Base-by-base conservation (phyloP, 1,284 basidiomycete species). In the Pseudozyma thailandica region DNA sequence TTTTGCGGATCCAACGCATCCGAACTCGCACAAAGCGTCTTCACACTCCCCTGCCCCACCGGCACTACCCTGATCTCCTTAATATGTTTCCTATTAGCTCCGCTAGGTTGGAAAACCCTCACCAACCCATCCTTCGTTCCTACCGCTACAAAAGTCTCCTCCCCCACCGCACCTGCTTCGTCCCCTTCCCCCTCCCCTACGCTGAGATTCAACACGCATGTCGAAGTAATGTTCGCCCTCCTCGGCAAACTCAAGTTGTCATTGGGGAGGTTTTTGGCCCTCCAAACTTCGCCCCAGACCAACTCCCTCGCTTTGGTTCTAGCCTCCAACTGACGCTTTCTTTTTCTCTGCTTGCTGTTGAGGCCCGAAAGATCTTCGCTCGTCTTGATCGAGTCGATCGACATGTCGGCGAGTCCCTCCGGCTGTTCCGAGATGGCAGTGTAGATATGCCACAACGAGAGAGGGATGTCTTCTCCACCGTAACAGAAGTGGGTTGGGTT, bases 221-320 rank as follows among this genome's bases (percentile, higher is more conserved):
- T 61, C n/a, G 46, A 38, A 0, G 73, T 59, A 28, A 79, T 75
- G 43, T 75, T 71, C 7, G 77, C 70, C 13, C 69, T 49, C 31
- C 75, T 51, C 18, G 73, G 75, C 23, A 79, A 39, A 2, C 63
- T 69, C 4, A 79, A 60, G 28, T 63, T 62, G 52, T 79, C 77
- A 43, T 79, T 77, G 23, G 77, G 73, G 23, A 79, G 56, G 26
- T 77, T 75, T 27, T 79, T 79, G 6, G 77, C 75, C 7, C 77
- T 47, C 77, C 77, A 79, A 4, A 77, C 56, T 45, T 79, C 75
- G 20, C 77, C 77, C 70, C 70, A 74, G 13, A 63, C 16, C 13
- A 75, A 45, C 51, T 79, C 75, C 46, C 72, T 50, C 6, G 71
- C 72, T 52, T 74, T 77, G 30, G 45, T 46, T 28, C 68, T 57